Evolutionary conservation across 2,329 filamentous ascomycete genomes (phyloP).

Genomic region (Elsinoe fawcettii): DNA sequence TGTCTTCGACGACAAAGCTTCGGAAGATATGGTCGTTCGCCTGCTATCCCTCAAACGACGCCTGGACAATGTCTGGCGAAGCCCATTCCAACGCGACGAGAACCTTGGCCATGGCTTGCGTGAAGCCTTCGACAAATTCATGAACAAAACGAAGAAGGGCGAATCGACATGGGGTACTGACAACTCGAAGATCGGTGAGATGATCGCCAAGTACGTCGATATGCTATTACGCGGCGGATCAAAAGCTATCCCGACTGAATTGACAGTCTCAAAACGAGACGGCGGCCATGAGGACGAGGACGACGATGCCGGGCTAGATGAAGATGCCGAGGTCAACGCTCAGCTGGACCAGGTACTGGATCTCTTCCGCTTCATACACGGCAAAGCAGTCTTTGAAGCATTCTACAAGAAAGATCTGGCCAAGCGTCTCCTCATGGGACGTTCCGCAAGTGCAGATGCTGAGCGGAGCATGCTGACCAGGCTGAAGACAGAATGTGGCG

Average conservation of each 20-base stretch:
- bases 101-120: constrained; percentile 69
- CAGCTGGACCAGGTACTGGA: constrained; percentile 90
- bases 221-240: constrained; percentile 77
- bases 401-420: constrained; percentile 99
- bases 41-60: constrained; percentile 73
- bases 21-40: constrained; percentile 77
- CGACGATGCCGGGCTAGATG: constrained; percentile 62
- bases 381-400: constrained; percentile 95
- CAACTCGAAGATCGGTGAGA: constrained; percentile 91
- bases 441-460: constrained; percentile 88
- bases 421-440: constrained; percentile 77
- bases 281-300: constrained; percentile 50
- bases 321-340: constrained; percentile 83
- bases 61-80: constrained; percentile 67
- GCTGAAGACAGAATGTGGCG: constrained; percentile 86
- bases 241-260: constrained; percentile 66
- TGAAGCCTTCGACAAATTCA: constrained; percentile 80
- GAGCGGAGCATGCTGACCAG: constrained; percentile 92
- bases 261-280: constrained; percentile 49
- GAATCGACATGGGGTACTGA: constrained; percentile 67
- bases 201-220: constrained; percentile 97
- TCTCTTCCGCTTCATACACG: constrained; percentile 92
- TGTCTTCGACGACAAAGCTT: constrained; percentile 68
- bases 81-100: constrained; percentile 71
- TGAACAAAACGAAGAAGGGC: constrained; percentile 75